phyloP scores from a whole-genome alignment of 2,329 filamentous ascomycete species.

The Lasiodiplodia citricola region DNA sequence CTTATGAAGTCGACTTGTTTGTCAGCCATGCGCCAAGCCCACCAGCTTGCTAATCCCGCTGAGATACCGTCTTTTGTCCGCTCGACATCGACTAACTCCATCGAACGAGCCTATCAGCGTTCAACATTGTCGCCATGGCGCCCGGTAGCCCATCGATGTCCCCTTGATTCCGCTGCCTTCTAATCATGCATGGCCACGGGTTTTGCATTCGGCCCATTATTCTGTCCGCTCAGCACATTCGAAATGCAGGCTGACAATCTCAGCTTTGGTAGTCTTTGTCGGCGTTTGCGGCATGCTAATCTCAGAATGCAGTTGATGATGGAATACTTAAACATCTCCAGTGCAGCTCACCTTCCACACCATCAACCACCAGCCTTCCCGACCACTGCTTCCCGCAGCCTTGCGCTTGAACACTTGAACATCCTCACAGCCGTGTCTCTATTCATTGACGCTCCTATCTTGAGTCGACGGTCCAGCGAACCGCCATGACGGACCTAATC shows the following conservation, averaged over 20 bases:
- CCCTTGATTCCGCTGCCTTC: neutral
- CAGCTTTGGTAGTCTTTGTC: neutral
- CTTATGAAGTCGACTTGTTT: neutral
- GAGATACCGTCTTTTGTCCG: constrained; percentile 17
- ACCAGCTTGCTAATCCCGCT: constrained; percentile 13
- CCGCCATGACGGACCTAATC: constrained; percentile 49
- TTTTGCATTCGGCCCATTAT: neutral
- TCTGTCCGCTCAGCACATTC: constrained; percentile 6
- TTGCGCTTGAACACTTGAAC: neutral
- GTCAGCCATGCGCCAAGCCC: constrained; percentile 12
- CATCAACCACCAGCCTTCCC: neutral
- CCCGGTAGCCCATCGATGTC: neutral
- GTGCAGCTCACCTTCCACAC: neutral
- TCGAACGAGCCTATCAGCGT: neutral
- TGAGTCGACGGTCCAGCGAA: neutral
- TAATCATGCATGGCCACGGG: neutral
- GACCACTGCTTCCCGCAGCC: neutral
- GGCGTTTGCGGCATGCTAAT: neutral
- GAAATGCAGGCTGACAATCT: constrained; percentile 7
- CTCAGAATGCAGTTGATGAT: neutral
- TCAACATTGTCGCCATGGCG: neutral
- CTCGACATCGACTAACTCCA: neutral
- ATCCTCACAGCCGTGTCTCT: neutral
- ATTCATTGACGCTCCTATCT: neutral
- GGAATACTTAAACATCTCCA: neutral